Percentiles rank a stretch among this genome's conserved stretches.
These are phyloP conservation scores for Aspergillus awamori DNA, from an alignment of 2,329 filamentous ascomycete genomes.

Conservation along the genomic window DNA sequence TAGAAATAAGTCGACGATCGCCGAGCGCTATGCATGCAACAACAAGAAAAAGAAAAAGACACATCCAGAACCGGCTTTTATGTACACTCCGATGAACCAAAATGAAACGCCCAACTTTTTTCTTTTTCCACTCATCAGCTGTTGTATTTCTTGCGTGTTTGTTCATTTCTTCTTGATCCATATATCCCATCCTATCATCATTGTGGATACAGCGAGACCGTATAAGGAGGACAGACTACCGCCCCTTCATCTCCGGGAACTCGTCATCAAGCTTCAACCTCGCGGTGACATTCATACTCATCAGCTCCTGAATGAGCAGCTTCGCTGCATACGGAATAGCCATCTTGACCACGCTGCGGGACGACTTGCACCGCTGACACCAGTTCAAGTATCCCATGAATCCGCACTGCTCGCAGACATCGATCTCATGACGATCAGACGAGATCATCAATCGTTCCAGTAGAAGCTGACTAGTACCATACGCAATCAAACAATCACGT, in stretches of 20 bases:
- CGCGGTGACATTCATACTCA: conserved; percentile 99
- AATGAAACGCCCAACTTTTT: conserved; percentile 10
- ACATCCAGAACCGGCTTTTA: background rate
- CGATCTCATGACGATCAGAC: conserved; percentile 85
- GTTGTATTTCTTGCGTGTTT: background rate
- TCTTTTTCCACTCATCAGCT: background rate
- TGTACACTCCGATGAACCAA: background rate
- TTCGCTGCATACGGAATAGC: conserved; percentile 98
- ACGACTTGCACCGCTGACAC: conserved; percentile 90
- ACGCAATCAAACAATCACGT: conserved; percentile 95
- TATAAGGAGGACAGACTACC: conserved; percentile 23
- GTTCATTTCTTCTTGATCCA: too few species aligned
- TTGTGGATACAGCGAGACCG: background rate
- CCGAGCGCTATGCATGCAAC: conserved; percentile 30
- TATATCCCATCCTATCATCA: background rate
- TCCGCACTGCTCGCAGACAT: conserved; percentile 91
- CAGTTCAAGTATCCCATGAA: conserved; percentile 95
- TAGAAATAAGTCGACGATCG: conserved; percentile 17
- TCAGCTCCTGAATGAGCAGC: conserved; percentile 89
- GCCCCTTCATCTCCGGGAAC: conserved; percentile 65
- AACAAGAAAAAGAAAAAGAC: conserved; percentile 16
- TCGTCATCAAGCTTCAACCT: conserved; percentile 88
- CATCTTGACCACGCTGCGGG: conserved; percentile 83
- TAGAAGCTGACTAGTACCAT: conserved; percentile 88
- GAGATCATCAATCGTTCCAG: conserved; percentile 93